A percentile compares a stretch with the other conserved stretches of the same genome.
Evolutionary conservation across 2,329 filamentous ascomycete genomes (phyloP).

Genomic region (Aspergillus sclerotialis): DNA sequence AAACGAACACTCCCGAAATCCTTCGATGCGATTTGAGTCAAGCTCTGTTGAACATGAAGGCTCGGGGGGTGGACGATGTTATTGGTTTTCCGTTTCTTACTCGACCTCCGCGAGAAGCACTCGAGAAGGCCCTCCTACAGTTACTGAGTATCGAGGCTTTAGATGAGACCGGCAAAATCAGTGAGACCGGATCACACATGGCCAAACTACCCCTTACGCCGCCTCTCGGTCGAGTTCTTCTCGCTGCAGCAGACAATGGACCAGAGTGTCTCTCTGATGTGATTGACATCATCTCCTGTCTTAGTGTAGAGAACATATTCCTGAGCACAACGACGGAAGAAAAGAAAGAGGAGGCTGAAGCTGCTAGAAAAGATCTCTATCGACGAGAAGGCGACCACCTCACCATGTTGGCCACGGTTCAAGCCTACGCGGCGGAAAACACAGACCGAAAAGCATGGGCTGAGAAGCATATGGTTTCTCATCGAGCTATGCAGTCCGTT

Average conservation of each 20-base stretch:
- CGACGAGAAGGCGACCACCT: conserved; percentile 58
- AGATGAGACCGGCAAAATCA: conserved; percentile 65
- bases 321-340: conserved; percentile 54
- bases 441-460: conserved; percentile 56
- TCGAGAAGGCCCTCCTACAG: conserved; percentile 75
- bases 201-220: conserved; percentile 78
- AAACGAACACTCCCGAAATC: conserved; percentile 80
- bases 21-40: conserved; percentile 81
- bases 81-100: conserved; percentile 80
- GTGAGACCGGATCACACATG: conserved; percentile 65
- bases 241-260: conserved; percentile 66
- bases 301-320: conserved; percentile 61
- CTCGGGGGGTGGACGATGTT: conserved; percentile 75
- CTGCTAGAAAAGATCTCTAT: conserved; percentile 49
- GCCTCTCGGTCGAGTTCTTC: conserved; percentile 69
- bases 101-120: conserved; percentile 65
- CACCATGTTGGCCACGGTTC: conserved; percentile 55
- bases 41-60: conserved; percentile 87
- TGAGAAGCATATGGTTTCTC: conserved; percentile 51
- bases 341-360: conserved; percentile 51
- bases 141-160: conserved; percentile 74
- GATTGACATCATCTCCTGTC: conserved; percentile 71
- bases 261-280: conserved; percentile 70
- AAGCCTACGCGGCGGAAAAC: conserved; percentile 51
- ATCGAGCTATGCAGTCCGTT: conserved; percentile 59